Conservation (phyloP, 23 red algal species). For the Gracilaria caudata region DNA sequence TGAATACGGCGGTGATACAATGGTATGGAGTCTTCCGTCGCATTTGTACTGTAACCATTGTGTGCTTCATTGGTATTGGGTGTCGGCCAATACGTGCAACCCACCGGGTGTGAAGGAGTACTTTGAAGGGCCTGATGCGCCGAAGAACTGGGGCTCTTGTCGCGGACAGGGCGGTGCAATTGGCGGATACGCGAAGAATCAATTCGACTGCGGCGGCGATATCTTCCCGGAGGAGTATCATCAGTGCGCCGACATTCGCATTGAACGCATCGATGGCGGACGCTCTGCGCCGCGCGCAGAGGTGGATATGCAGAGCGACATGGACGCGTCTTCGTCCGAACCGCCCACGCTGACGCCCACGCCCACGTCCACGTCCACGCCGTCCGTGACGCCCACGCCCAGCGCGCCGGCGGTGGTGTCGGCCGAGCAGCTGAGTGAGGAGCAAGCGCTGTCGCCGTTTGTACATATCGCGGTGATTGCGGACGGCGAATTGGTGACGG, state of each 20-base stretch:
- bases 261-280: not conserved
- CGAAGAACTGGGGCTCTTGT: slow-evolving; percentile 31
- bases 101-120: slow-evolving; percentile 62
- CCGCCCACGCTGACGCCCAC: not conserved
- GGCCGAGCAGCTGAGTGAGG: no score
- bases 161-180: slow-evolving; percentile 27
- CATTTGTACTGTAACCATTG: slow-evolving; percentile 56
- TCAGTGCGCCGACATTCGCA: slow-evolving; percentile 58
- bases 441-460: not conserved
- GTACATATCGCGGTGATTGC: slow-evolving; percentile 6
- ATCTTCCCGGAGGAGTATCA: slow-evolving; percentile 58
- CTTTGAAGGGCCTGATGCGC: slow-evolving; percentile 31
- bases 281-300: not conserved
- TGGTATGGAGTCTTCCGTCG: slow-evolving; percentile 19
- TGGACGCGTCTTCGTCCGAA: not conserved
- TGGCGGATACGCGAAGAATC: slow-evolving; percentile 16
- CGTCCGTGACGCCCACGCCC: not conserved
- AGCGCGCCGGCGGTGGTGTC: not conserved
- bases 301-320: not conserved
- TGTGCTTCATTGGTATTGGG: slow-evolving; percentile 68
- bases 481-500: slow-evolving; percentile 4
- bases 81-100: slow-evolving; percentile 50
- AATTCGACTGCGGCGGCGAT: not conserved
- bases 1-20: slow-evolving; percentile 6
- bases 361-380: slow-evolving; percentile 3